Percentiles rank a stretch among this genome's conserved stretches.
phyloP scores from a whole-genome alignment of 1,284 basidiomycete genomes.

The Heliocybe sulcata region DNA sequence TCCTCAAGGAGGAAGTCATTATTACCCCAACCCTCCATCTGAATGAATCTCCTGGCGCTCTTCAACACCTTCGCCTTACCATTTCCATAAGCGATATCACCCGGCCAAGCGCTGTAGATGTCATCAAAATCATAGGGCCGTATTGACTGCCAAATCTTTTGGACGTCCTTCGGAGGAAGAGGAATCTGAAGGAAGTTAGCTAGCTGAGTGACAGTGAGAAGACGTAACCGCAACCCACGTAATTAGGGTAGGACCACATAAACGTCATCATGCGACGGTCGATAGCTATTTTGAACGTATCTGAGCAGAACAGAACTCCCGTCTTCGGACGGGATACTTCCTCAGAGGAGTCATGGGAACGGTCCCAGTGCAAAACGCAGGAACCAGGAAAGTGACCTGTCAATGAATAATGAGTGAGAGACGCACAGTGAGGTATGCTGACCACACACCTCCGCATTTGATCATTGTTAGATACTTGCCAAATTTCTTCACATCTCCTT shows the following conservation, averaged over 20 bases:
- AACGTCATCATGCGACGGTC: slow-evolving; percentile 1
- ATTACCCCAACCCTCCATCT: neutral
- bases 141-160: neutral
- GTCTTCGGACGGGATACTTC: neutral
- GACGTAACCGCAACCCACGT: neutral
- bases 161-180: neutral
- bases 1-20: neutral
- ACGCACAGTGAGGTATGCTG: neutral
- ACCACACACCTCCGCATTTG: slow-evolving; percentile 1
- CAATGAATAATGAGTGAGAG: neutral
- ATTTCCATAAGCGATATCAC: neutral
- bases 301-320: slow-evolving; percentile 1
- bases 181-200: neutral
- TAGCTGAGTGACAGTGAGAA: neutral
- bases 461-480: neutral
- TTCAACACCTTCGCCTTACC: neutral
- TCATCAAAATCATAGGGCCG: neutral
- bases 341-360: neutral
- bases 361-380: slow-evolving; percentile 3
- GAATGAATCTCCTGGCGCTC: neutral
- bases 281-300: slow-evolving; percentile 1
- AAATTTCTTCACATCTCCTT: neutral
- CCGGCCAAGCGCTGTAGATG: slow-evolving; percentile 1
- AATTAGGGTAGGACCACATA: slow-evolving; percentile 3
- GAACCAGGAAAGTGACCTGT: slow-evolving; percentile 3